These are phyloP conservation scores for Candida montana DNA, from an alignment of 805 yeast species.

Conservation along the genomic window DNA sequence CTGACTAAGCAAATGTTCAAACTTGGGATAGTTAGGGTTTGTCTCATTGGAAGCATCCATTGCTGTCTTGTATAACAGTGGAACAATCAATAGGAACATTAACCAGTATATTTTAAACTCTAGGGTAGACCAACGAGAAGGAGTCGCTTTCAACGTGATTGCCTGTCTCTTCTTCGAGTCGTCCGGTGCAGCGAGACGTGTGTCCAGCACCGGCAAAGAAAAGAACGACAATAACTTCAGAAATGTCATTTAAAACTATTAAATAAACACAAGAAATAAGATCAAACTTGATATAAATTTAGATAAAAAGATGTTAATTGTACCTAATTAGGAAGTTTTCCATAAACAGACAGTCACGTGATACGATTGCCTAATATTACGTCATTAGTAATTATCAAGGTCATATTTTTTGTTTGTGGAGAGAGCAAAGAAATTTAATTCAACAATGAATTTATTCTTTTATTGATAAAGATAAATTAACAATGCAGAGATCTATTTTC, in stretches of 20 bases:
- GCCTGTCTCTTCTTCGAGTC: conserved; percentile 26
- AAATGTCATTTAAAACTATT: conserved; percentile 1
- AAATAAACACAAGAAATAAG: too few relatives aligned
- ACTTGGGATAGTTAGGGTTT: conserved; percentile 67
- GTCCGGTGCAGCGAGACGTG: conserved; percentile 32
- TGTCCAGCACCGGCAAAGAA: conserved; percentile 37
- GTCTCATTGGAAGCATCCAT: conserved; percentile 71
- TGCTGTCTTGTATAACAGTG: conserved; percentile 77
- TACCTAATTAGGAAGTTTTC: not conserved
- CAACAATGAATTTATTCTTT: too few relatives aligned
- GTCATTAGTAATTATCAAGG: not conserved
- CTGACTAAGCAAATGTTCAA: conserved; percentile 52
- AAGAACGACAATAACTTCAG: conserved; percentile 22
- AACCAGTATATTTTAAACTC: conserved; percentile 71
- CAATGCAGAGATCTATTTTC: conserved; percentile 4
- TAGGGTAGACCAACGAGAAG: conserved; percentile 64
- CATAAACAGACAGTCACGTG: too few relatives aligned
- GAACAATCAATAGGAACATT: conserved; percentile 65
- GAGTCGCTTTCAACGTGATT: conserved; percentile 10
- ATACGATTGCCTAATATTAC: not conserved
- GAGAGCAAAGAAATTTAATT: too few relatives aligned
- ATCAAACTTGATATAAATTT: too few relatives aligned
- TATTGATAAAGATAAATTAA: not conserved
- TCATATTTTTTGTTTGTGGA: not conserved
- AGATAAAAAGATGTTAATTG: not conserved